phyloP scores from a whole-genome alignment of 208 protist genomes.

The Zelonia costaricensis region DNA sequence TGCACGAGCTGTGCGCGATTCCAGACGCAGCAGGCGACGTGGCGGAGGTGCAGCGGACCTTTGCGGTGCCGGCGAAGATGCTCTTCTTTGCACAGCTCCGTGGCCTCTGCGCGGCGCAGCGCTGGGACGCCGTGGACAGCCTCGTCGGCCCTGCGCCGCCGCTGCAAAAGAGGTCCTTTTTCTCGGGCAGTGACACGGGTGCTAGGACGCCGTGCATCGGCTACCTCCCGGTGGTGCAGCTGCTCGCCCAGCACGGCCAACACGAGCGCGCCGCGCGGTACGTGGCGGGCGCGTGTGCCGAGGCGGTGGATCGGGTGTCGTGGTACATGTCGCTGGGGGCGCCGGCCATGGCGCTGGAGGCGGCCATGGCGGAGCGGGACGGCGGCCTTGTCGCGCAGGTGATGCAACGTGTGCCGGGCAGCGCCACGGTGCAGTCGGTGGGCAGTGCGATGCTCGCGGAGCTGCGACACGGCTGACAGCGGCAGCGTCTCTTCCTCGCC shows the following conservation, averaged over 20 bases:
- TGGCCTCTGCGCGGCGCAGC: conserved; percentile 33
- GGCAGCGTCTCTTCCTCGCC: too few species aligned
- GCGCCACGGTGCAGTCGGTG: conserved; percentile 22
- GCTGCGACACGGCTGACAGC: conserved; percentile 12
- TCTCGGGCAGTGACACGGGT: conserved; percentile 5
- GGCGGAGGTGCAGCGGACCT: conserved; percentile 17
- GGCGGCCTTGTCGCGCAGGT: conserved; percentile 44
- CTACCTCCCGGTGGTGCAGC: conserved; percentile 38
- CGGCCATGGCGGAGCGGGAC: conserved; percentile 36
- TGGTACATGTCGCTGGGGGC: conserved; percentile 47
- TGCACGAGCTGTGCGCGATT: conserved; percentile 23
- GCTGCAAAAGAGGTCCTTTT: conserved; percentile 30
- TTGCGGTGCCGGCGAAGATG: conserved; percentile 26
- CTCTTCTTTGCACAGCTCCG: conserved; percentile 37
- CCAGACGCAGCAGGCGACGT: conserved; percentile 26
- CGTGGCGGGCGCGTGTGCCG: conserved; percentile 34
- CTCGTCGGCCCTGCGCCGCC: conserved; percentile 34
- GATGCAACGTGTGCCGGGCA: conserved; percentile 32
- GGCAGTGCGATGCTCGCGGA: conserved; percentile 26
- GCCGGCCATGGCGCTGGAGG: conserved; percentile 49
- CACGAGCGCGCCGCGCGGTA: conserved; percentile 38
- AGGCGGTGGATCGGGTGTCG: conserved; percentile 38
- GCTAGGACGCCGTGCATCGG: conserved; percentile 18
- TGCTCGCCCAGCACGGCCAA: conserved; percentile 27
- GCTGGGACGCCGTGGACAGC: conserved; percentile 29